These are phyloP conservation scores for Apodospora peruviana DNA, from an alignment of 495 filamentous ascomycete species.

Conservation along the genomic window DNA sequence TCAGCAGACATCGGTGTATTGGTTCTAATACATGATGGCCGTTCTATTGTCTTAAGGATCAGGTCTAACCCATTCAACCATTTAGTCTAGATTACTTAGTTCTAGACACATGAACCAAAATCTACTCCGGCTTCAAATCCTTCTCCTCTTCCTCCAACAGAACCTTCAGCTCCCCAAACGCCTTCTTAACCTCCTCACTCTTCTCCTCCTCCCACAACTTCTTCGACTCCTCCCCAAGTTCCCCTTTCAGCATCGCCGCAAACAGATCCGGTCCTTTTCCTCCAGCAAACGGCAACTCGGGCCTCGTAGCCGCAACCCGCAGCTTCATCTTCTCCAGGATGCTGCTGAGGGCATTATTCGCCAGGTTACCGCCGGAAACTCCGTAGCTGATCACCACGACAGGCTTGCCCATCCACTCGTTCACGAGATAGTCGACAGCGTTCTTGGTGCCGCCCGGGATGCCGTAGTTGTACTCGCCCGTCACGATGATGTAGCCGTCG, in stretches of 20 bases:
- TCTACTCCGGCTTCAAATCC: conserved; percentile 16
- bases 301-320: conserved; percentile 23
- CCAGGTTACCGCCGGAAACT: conserved; percentile 41
- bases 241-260: conserved; percentile 22
- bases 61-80: no score
- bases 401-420: conserved; percentile 58
- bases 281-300: conserved; percentile 22
- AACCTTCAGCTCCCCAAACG: conserved; percentile 91
- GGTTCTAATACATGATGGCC: no score
- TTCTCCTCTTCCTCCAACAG: conserved; percentile 23
- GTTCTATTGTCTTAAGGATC: no score
- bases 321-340: conserved; percentile 25
- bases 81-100: no score
- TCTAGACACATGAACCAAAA: no score
- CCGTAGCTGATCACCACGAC: conserved; percentile 53
- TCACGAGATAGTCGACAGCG: conserved; percentile 55
- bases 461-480: conserved; percentile 40
- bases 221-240: conserved; percentile 18
- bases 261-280: conserved; percentile 18
- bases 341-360: conserved; percentile 31
- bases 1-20: no score
- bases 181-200: conserved; percentile 87
- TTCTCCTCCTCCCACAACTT: conserved; percentile 56
- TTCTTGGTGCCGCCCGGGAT: conserved; percentile 54
- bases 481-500: conserved; percentile 54